Base-by-base conservation (phyloP, 2,329 filamentous ascomycete species). In the Ceratocystis ficicola region DNA sequence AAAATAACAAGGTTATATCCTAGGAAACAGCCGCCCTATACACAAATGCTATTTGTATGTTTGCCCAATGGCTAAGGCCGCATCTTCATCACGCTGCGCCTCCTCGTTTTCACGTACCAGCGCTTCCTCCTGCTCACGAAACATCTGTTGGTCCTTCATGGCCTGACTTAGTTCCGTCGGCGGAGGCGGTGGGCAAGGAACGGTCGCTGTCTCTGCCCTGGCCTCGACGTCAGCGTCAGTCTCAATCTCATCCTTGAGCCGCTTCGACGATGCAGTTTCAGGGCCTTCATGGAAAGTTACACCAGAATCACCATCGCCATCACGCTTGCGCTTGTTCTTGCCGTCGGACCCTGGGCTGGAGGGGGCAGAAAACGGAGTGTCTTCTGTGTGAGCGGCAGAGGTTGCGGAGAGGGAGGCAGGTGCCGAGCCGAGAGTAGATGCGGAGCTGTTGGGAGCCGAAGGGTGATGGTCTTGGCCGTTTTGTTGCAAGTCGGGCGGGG, bases 291-390 rank as follows among this genome's bases (percentile, higher is more conserved):
- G 8, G 32, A 64, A 60, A 59, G 57, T 59, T 22, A 57, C 44
- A 25, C 70, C 73, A 0, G 70, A 70, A n/a, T 74, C 73, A 41
- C 72, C 71, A n/a, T 36, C 7, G 28, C 30, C 30, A 32, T 79
- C 77, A 61, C 86, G 81, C 73, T 90, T 90, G 8, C 87, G 82
- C 73, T 90, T 90, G 62, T 82, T 76, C 65, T 80, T 80, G 48
- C 74, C 76, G 3, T 80, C 79, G 2, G 78, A 79, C 25, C 71
- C 75, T 28, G 75, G 22, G 71, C 73, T 65, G 5, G 67, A 68
- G 30, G 65, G 52, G 25, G 76, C 73, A 3, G 74, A 70, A 25
- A 70, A 70, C 5, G 66, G 65, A 12, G 69, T 69, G 1, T 71
- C 72, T 44, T 72, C 73, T 10, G 67, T 63, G 15, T 61, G 48